Conservation (phyloP, 768 basidiomycete genomes). For the Kondoa malvinella region DNA sequence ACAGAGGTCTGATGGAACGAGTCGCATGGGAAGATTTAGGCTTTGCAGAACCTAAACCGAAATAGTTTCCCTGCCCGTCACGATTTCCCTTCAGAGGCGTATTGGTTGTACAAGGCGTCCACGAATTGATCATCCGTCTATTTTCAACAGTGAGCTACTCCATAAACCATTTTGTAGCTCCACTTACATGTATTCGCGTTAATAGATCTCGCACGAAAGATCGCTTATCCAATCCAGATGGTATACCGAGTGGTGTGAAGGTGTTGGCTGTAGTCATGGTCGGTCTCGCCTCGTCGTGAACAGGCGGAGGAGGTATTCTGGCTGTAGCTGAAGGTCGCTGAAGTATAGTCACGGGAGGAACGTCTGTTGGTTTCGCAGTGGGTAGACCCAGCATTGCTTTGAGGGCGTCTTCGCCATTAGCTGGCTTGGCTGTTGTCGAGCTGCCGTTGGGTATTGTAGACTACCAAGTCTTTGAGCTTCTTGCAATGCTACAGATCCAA, state of each 20-base stretch:
- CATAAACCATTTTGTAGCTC: not conserved
- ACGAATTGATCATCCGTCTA: slow-evolving; percentile 7
- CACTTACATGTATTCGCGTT: not conserved
- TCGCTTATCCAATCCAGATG: not conserved
- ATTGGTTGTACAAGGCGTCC: not conserved
- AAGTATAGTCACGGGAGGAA: not conserved
- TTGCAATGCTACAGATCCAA: too few species aligned
- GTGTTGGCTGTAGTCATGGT: not conserved
- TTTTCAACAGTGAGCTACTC: not conserved
- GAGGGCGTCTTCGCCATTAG: slow-evolving; percentile 1
- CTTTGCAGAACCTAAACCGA: not conserved
- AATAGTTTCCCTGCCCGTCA: not conserved
- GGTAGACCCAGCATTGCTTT: not conserved
- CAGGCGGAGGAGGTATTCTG: not conserved
- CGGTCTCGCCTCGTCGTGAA: not conserved
- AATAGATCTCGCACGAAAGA: not conserved
- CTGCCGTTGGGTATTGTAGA: not conserved
- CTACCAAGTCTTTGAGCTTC: too few species aligned
- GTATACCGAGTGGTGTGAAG: not conserved
- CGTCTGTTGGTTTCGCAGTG: not conserved
- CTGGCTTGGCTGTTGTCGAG: not conserved
- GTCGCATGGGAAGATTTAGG: slow-evolving; percentile 34
- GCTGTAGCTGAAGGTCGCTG: not conserved
- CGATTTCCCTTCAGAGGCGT: not conserved
- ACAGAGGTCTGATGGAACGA: slow-evolving; percentile 33